Conservation (phyloP, 306 rosid species). For the Citrullus mucosospermus region DNA sequence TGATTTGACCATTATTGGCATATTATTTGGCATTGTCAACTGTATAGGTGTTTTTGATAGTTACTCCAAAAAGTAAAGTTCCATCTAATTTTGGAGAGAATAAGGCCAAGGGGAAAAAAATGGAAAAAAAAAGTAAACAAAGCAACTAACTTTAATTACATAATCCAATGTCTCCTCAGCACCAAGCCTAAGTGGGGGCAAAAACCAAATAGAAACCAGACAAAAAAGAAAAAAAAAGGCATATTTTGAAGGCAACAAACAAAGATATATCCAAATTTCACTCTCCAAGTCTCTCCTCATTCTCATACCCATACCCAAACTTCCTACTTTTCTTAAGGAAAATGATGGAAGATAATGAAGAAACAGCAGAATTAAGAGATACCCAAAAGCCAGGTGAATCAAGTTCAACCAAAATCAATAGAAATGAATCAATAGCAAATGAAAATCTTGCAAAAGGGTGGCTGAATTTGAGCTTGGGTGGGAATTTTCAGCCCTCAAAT, state of each 20-base stretch:
- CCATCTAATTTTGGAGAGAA: background rate
- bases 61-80: background rate
- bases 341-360: background rate
- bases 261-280: conserved; percentile 13
- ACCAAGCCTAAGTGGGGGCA: conserved; percentile 45
- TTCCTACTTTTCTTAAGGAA: background rate
- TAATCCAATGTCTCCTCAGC: conserved; percentile 45
- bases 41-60: background rate
- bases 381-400: background rate
- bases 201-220: background rate
- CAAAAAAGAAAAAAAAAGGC: background rate
- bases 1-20: conserved; percentile 5
- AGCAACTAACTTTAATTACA: conserved; percentile 47
- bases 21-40: conserved; percentile 3
- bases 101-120: too few species aligned
- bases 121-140: conserved; percentile 8
- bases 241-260: background rate
- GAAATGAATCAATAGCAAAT: background rate
- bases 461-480: conserved; percentile 4
- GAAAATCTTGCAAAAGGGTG: background rate
- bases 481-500: background rate
- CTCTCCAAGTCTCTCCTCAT: background rate
- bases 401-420: background rate
- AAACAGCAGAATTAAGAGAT: background rate
- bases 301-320: background rate